Evolutionary conservation across 2,329 filamentous ascomycete species (phyloP).

Genomic region (Aureobasidium leucospermi): DNA sequence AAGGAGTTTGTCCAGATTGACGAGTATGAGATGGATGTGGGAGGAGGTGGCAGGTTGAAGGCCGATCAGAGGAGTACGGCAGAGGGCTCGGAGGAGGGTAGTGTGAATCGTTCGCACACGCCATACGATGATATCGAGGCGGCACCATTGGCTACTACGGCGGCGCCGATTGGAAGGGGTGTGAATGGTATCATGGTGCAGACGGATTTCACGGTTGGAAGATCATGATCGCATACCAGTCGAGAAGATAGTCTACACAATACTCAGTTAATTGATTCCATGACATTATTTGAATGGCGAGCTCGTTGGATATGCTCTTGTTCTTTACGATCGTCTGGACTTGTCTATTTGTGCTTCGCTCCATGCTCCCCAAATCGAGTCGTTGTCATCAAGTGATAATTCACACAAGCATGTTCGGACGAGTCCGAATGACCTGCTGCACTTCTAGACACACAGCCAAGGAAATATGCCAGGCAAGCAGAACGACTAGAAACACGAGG

Average conservation of each 20-base stretch:
- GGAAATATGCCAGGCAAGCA: too few relatives aligned
- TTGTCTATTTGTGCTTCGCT: too few relatives aligned
- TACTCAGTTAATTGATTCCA: too few relatives aligned
- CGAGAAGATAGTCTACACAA: not conserved
- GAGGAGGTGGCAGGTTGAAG: not conserved
- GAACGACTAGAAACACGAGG: too few relatives aligned
- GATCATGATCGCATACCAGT: not conserved
- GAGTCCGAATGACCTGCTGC: too few relatives aligned
- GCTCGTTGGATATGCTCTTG: not conserved
- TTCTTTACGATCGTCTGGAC: too few relatives aligned
- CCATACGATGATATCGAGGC: not conserved
- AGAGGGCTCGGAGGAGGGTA: not conserved
- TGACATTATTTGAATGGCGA: too few relatives aligned
- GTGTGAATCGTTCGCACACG: not conserved
- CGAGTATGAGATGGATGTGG: conserved; percentile 4
- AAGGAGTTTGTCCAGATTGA: conserved; percentile 2
- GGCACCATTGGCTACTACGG: not conserved
- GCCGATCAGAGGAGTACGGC: not conserved
- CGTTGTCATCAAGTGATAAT: too few relatives aligned
- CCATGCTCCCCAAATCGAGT: too few relatives aligned
- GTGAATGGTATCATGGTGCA: not conserved
- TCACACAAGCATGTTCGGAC: too few relatives aligned
- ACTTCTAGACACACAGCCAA: too few relatives aligned
- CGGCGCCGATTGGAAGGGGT: not conserved
- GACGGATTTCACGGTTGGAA: not conserved